These are phyloP conservation scores for Paralagenidium karlingii DNA, from an alignment of 352 stramenopile genomes.

Conservation along the genomic window DNA sequence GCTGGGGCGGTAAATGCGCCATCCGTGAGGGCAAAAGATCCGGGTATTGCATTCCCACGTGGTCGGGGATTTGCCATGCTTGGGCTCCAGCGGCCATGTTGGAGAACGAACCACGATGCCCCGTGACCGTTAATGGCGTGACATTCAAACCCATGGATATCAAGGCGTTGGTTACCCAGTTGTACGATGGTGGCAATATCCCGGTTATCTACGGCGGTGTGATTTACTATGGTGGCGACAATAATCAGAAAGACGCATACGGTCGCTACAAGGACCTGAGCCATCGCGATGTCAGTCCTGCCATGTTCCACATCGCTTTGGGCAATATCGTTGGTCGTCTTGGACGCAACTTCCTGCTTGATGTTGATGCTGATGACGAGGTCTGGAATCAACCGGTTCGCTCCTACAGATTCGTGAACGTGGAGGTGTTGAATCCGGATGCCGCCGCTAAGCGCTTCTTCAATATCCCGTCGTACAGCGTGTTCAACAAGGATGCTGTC, in stretches of 20 bases:
- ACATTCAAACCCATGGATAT: constrained; percentile 14
- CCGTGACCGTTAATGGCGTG: constrained; percentile 10
- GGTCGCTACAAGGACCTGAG: neutral
- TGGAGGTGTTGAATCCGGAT: constrained; percentile 4
- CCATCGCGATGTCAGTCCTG: constrained; percentile 4
- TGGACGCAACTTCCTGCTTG: constrained; percentile 6
- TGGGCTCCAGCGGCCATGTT: constrained; percentile 40
- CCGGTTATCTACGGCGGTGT: constrained; percentile 7
- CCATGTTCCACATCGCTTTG: constrained; percentile 6
- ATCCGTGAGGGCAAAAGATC: constrained; percentile 12
- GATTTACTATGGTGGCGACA: constrained; percentile 6
- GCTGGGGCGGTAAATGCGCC: constrained; percentile 17
- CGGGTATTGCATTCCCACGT: constrained; percentile 36
- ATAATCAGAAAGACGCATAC: constrained; percentile 2
- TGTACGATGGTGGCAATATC: constrained; percentile 20
- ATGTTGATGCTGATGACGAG: neutral
- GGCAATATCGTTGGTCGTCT: constrained; percentile 7
- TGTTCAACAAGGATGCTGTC: constrained; percentile 27
- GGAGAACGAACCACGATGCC: constrained; percentile 20
- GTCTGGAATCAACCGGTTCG: constrained; percentile 5
- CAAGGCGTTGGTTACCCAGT: constrained; percentile 20
- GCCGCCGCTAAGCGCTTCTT: constrained; percentile 21
- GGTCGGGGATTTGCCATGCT: constrained; percentile 49
- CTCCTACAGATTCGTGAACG: constrained; percentile 17
- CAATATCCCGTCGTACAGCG: constrained; percentile 20